Evolutionary conservation across 345 rosid genomes (phyloP).

Genomic region (Syzygium aromaticum): DNA sequence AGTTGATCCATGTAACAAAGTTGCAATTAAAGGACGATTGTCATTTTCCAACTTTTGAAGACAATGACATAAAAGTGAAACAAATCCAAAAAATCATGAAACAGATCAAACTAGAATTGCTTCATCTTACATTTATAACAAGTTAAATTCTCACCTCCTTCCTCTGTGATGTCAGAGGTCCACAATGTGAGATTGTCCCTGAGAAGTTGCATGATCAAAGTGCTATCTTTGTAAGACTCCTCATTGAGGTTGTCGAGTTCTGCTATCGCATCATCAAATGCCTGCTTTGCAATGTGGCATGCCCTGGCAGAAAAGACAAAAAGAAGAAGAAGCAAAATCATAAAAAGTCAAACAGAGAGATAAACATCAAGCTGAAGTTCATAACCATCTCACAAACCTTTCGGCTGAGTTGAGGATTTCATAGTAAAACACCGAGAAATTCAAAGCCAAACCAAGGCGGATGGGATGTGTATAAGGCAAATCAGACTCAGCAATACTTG

Average conservation of each 20-base stretch:
- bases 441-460: constrained; percentile 32
- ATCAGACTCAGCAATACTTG: constrained; percentile 28
- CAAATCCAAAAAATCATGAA: neutral
- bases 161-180: constrained; percentile 30
- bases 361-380: neutral
- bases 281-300: constrained; percentile 30
- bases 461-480: constrained; percentile 29
- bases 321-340: neutral
- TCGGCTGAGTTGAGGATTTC: constrained; percentile 34
- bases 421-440: constrained; percentile 28
- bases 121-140: neutral
- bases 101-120: neutral
- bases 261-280: constrained; percentile 31
- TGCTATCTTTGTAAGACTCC: constrained; percentile 36
- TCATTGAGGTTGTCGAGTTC: constrained; percentile 29
- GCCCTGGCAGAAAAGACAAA: constrained; percentile 12
- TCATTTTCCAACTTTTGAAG: neutral
- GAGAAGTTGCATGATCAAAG: constrained; percentile 35
- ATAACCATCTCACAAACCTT: constrained; percentile 14
- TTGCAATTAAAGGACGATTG: neutral
- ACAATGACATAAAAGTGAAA: neutral
- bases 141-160: constrained; percentile 14
- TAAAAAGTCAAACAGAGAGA: neutral
- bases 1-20: neutral
- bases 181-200: constrained; percentile 35